Evolutionary conservation across 2,329 filamentous ascomycete genomes (phyloP), one percentile per base, ranked within the genome.

Genomic region (Fusarium sp.): DNA sequence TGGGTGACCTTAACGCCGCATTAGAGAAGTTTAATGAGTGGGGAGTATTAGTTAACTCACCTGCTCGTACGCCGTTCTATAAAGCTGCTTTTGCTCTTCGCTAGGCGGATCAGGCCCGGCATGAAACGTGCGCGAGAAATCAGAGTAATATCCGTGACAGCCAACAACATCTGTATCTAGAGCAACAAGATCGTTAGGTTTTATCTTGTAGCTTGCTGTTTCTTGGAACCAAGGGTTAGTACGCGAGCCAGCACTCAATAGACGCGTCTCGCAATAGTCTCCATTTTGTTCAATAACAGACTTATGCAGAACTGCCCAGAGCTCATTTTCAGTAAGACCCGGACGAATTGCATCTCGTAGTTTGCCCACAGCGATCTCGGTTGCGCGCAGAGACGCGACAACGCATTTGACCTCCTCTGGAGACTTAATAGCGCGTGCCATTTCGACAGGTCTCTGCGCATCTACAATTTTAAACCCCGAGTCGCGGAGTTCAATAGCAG

Each of bases 91-190:
- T 31, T 50, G 38, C 42, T 63, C 26, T 6, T 54, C 47, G 8
- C n/a, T 50, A 7, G 43, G 60, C 10, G 42, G 36, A 33, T 60
- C 55, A 24, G 49, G 47, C 14, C 55, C 60, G 8, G 43, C 21
- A 13, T 60, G 38, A 8, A 62, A 49, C 2, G 38, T 54, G 21
- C 43, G 42, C 22, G 55, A 63, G 19, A 63, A 63, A 19, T 54
- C 43, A 14, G 55, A 54, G 15, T 47, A 63, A 13, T 60, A 54
- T 24, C 55, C 55, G 21, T 63, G 60, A 15, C 60, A 63, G 10
- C 47, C 55, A 14, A 60, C 42, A 19, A 63, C 31, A 22, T 54
- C 60, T 9, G 55, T 62, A 33, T 54, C 60, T 10, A 60, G 49
- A 17, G 31, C 47, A 13, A 50, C 31, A 17, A 63, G 55, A 5